Conservation (phyloP, 805 yeast species). For the Blastobotrys chiropterorum region DNA sequence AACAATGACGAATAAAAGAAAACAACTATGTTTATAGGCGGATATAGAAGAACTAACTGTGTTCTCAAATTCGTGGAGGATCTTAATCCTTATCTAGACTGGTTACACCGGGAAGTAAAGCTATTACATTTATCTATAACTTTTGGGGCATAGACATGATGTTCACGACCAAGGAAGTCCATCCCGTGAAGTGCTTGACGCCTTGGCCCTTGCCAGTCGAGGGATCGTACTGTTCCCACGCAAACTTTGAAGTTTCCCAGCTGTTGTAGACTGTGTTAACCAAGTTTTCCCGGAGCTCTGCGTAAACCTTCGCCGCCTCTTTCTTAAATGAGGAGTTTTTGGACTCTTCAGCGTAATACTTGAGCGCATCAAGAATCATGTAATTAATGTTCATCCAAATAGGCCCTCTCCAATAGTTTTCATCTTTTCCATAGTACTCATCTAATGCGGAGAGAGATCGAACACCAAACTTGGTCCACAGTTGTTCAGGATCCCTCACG, state of each 20-base stretch:
- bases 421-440: constrained; percentile 62
- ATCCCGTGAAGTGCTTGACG: constrained; percentile 86
- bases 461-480: constrained; percentile 76
- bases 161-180: constrained; percentile 78
- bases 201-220: constrained; percentile 68
- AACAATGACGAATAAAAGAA: neutral
- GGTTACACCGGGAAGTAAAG: too few relatives aligned
- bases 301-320: constrained; percentile 47
- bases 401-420: constrained; percentile 94
- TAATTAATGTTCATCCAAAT: constrained; percentile 92
- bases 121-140: constrained; percentile 11
- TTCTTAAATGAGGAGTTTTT: constrained; percentile 29
- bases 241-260: constrained; percentile 71
- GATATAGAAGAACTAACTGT: neutral
- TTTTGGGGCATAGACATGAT: constrained; percentile 78
- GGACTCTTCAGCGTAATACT: constrained; percentile 41
- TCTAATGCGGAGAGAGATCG: constrained; percentile 72
- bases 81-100: too few relatives aligned
- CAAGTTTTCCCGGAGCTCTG: constrained; percentile 54
- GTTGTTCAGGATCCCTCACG: constrained; percentile 60
- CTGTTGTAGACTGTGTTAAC: constrained; percentile 62
- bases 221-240: constrained; percentile 89
- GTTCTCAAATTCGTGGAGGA: too few relatives aligned
- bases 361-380: constrained; percentile 63
- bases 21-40: neutral